Evolutionary conservation across 371 early-diverging fungal species (phyloP).

Genomic region (Nematocida sp.): DNA sequence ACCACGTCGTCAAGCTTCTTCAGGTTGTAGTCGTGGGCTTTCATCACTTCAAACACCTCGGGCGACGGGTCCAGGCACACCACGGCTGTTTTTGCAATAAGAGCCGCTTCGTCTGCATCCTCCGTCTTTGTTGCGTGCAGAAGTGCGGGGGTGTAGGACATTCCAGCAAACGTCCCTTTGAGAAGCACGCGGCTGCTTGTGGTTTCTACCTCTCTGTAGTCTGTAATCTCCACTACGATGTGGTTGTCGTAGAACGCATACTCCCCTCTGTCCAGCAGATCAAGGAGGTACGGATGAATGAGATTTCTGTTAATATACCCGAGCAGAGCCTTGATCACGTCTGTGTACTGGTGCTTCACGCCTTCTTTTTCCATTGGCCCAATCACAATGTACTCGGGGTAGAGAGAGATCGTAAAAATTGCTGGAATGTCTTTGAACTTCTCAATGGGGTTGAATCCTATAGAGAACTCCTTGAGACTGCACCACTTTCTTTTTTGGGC

Average conservation of each 20-base stretch:
- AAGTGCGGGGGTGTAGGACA: constrained; percentile 23
- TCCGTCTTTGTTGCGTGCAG: constrained; percentile 28
- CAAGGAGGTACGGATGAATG: constrained; percentile 43
- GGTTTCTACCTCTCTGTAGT: constrained; percentile 19
- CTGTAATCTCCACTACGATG: constrained; percentile 42
- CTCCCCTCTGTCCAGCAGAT: constrained; percentile 49
- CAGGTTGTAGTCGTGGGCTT: constrained; percentile 39
- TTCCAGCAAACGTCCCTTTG: constrained; percentile 3
- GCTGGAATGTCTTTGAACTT: constrained; percentile 44
- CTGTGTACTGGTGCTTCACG: constrained; percentile 35
- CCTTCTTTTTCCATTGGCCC: constrained; percentile 49
- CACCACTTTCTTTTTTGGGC: constrained; percentile 46
- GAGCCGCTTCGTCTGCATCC: not conserved
- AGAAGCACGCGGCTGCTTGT: constrained; percentile 15
- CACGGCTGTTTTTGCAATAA: constrained; percentile 20
- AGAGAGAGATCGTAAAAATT: constrained; percentile 34
- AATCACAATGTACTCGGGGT: constrained; percentile 37
- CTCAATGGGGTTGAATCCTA: constrained; percentile 44
- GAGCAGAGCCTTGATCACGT: constrained; percentile 28
- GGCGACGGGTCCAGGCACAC: constrained; percentile 41
- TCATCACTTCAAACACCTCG: constrained; percentile 42
- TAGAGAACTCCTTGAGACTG: constrained; percentile 12
- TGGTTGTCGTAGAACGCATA: constrained; percentile 52
- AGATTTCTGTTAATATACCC: constrained; percentile 31
- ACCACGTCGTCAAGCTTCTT: constrained; percentile 14